Conservation (phyloP, 1,139 yeast genomes). For the Candida freyschussii region DNA sequence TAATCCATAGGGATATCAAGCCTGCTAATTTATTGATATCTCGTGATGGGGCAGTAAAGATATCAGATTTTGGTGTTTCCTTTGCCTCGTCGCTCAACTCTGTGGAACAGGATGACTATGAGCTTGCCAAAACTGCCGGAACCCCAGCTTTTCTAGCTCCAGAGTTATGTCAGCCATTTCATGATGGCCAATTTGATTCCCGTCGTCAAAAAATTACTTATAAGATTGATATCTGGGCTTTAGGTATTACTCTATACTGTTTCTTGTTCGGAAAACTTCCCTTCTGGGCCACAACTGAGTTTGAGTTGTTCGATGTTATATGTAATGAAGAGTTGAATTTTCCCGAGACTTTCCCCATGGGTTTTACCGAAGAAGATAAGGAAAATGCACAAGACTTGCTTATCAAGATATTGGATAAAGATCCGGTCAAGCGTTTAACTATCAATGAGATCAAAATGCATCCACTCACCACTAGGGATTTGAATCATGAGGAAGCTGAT, state of each 20-base stretch:
- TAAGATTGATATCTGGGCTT: conserved; percentile 65
- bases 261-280: conserved; percentile 85
- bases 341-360: conserved; percentile 46
- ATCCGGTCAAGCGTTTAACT: conserved; percentile 64
- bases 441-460: conserved; percentile 74
- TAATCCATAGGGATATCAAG: conserved; percentile 93
- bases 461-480: conserved; percentile 66
- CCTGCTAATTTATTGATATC: conserved; percentile 88
- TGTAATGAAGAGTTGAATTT: conserved; percentile 57
- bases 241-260: conserved; percentile 91
- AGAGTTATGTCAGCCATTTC: conserved; percentile 47
- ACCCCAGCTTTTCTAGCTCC: conserved; percentile 87
- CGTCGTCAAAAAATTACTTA: conserved; percentile 28
- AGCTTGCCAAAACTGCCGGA: conserved; percentile 85
- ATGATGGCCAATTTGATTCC: conserved; percentile 14
- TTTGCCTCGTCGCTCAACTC: conserved; percentile 61
- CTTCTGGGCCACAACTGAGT: conserved; percentile 85
- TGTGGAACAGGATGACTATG: conserved; percentile 62
- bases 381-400: conserved; percentile 65
- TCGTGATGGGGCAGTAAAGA: conserved; percentile 72
- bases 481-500: conserved; percentile 40
- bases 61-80: conserved; percentile 96
- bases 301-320: conserved; percentile 79
- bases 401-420: conserved; percentile 57
- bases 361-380: conserved; percentile 42